Percentiles rank a stretch among this genome's conserved stretches.
phyloP scores from a whole-genome alignment of 768 basidiomycete genomes.

The Coprinopsis sp. region DNA sequence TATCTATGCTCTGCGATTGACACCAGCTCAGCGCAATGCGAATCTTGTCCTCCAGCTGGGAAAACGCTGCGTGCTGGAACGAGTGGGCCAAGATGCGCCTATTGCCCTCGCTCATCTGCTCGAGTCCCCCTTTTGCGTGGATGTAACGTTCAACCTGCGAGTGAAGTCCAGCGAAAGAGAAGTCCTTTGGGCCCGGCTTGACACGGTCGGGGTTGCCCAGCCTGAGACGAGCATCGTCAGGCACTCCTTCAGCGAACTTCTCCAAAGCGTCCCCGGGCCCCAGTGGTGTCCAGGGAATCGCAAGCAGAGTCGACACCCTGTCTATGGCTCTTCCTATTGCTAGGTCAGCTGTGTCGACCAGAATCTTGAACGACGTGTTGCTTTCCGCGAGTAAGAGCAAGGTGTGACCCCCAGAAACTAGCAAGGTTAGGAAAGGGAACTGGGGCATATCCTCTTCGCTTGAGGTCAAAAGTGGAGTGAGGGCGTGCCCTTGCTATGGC shows the following conservation, averaged over 20 bases:
- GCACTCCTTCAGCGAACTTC: conserved; percentile 47
- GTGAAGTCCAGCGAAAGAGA: conserved; percentile 80
- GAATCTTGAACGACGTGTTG: conserved; percentile 51
- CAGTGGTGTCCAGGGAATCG: conserved; percentile 54
- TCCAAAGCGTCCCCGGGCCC: conserved; percentile 85
- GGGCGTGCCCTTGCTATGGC: conserved; percentile 84
- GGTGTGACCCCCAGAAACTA: conserved; percentile 95
- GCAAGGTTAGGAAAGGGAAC: conserved; percentile 85
- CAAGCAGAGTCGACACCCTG: conserved; percentile 70
- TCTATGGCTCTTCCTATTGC: conserved; percentile 80
- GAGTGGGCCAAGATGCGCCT: conserved; percentile 54
- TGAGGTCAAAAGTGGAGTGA: conserved; percentile 72
- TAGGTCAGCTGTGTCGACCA: conserved; percentile 73
- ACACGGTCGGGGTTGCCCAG: conserved; percentile 6
- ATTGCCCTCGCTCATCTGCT: conserved; percentile 33
- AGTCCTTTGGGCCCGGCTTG: conserved; percentile 29
- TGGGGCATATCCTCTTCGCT: conserved; percentile 35
- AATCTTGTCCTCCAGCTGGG: conserved; percentile 75
- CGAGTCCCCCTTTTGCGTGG: conserved; percentile 35
- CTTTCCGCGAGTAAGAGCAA: conserved; percentile 74
- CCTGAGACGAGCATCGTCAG: conserved; percentile 36
- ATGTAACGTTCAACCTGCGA: conserved; percentile 63
- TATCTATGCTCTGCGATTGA: conserved; percentile 31
- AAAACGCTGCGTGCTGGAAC: conserved; percentile 70
- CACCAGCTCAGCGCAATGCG: conserved; percentile 47